These are phyloP conservation scores for Carex sylvatica DNA, from an alignment of 202 grass and related monocot species.

Conservation along the genomic window DNA sequence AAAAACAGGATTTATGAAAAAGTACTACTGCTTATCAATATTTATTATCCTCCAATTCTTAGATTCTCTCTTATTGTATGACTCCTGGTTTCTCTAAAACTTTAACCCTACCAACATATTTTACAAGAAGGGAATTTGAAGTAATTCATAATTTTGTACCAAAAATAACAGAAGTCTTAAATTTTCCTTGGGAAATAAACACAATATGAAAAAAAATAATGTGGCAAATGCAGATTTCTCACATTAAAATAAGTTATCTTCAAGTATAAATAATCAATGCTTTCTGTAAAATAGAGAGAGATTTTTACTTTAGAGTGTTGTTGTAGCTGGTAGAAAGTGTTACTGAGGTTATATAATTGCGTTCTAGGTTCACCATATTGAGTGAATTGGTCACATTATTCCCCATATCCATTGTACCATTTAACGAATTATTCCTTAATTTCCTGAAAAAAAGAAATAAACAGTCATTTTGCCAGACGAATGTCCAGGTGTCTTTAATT, in stretches of 20 bases:
- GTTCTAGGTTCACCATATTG: conserved; percentile 31
- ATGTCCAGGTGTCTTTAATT: neutral
- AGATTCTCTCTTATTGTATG: neutral
- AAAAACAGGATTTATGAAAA: neutral
- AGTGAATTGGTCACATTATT: conserved; percentile 23
- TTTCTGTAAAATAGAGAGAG: conserved; percentile 2
- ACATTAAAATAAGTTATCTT: neutral
- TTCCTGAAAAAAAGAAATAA: conserved; percentile 35
- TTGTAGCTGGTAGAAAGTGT: conserved; percentile 35
- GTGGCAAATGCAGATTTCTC: neutral
- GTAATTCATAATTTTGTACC: neutral
- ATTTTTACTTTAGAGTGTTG: conserved; percentile 35
- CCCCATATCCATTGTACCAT: conserved; percentile 68
- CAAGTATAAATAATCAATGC: conserved; percentile 2
- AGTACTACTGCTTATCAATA: neutral
- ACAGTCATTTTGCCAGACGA: neutral
- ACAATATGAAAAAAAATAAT: neutral
- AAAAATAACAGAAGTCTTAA: neutral
- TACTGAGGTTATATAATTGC: conserved; percentile 48
- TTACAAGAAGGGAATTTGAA: neutral
- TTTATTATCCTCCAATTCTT: neutral
- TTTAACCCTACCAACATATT: neutral
- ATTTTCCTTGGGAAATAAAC: neutral
- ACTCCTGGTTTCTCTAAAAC: neutral
- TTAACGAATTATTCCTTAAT: conserved; percentile 62